Evolutionary conservation across 2,329 filamentous ascomycete species (phyloP).

Genomic region (Tympanopsis confertula): DNA sequence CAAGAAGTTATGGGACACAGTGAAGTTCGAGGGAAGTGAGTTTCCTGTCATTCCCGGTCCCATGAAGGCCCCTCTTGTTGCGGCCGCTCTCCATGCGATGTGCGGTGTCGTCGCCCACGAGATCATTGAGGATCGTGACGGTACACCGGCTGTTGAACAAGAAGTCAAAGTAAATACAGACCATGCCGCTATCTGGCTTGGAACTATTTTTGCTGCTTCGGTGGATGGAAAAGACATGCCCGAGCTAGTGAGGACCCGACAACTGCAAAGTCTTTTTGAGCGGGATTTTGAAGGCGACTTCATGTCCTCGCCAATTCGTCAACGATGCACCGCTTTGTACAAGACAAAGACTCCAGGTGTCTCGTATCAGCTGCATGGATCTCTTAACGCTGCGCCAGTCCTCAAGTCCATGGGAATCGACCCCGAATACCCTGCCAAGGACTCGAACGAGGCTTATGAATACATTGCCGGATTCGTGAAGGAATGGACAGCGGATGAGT

Average conservation of each 20-base stretch:
- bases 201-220: background rate
- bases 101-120: conserved; percentile 20
- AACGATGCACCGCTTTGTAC: conserved; percentile 31
- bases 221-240: background rate
- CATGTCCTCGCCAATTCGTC: conserved; percentile 16
- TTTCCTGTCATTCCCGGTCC: conserved; percentile 20
- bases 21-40: conserved; percentile 16
- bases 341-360: conserved; percentile 29
- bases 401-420: conserved; percentile 32
- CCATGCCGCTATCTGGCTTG: background rate
- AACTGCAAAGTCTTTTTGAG: background rate
- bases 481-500: conserved; percentile 23
- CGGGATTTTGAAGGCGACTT: background rate
- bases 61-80: conserved; percentile 18
- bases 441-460: conserved; percentile 15
- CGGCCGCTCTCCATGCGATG: conserved; percentile 21
- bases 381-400: conserved; percentile 27
- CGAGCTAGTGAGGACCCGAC: background rate
- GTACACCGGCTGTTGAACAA: too few relatives aligned
- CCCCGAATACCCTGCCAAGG: conserved; percentile 9
- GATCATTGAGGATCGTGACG: conserved; percentile 12
- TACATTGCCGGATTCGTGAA: conserved; percentile 16
- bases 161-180: background rate
- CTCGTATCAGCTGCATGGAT: conserved; percentile 39
- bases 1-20: conserved; percentile 12